Percentiles rank a stretch among this genome's conserved stretches.
These are phyloP conservation scores for Stentor coeruleus DNA, from an alignment of 73 alveolate species.

Conservation along the genomic window DNA sequence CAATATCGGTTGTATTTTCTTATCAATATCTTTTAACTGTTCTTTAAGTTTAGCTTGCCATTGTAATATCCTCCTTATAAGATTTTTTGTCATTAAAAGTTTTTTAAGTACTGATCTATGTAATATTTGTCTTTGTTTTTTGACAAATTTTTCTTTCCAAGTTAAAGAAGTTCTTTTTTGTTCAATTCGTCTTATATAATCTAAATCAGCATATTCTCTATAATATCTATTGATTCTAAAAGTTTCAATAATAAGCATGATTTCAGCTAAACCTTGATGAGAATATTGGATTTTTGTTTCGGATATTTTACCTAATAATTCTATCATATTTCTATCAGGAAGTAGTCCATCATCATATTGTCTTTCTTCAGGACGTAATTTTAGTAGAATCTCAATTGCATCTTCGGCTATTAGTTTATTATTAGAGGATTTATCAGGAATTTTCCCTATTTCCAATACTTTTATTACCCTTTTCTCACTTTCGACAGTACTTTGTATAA, in stretches of 20 bases:
- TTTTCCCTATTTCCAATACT: not conserved
- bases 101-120: not conserved
- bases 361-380: not conserved
- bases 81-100: not conserved
- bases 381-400: not conserved
- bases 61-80: not conserved
- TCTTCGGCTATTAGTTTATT: no score
- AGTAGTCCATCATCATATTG: not conserved
- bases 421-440: no score
- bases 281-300: not conserved
- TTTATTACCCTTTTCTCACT: not conserved
- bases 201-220: not conserved
- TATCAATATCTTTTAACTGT: not conserved
- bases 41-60: constrained; percentile 2
- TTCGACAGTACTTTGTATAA: not conserved
- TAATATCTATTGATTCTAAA: not conserved
- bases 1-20: not conserved
- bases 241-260: not conserved
- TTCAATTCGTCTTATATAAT: constrained; percentile 10
- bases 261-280: not conserved
- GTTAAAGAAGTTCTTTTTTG: not conserved
- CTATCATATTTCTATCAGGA: not conserved
- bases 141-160: constrained; percentile 11
- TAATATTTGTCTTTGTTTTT: not conserved
- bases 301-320: not conserved